Base-by-base conservation (phyloP, 148 eudicot species). In the Amaranthus cruentus region DNA sequence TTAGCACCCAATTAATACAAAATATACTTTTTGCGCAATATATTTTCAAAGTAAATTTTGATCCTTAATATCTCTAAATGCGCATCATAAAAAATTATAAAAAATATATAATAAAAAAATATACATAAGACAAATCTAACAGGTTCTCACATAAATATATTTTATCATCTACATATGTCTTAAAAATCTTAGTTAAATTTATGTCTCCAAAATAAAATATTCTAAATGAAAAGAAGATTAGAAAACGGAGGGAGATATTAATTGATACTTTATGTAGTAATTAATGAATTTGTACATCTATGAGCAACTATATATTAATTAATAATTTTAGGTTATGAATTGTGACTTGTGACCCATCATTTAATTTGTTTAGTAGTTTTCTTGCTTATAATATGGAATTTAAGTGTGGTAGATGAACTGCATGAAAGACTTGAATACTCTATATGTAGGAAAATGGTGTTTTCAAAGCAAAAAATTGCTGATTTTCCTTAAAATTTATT, bases 321-420 rank as follows among this genome's bases (percentile, higher is more conserved):
- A 44, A 15, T 47, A 44, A 2, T 71, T 72, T 28, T 44, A 57
- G 59, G 51, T 55, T 7, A 70, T 9, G 71, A 55, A 52, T 58
- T 49, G 59, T 50, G 18, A 9, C 48, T 0, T 74, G 65, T 67
- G 11, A 3, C 59, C 48, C 53, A 18, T 50, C 3, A 38, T 55
- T 14, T 14, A 3, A 15, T 3, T 46, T 65, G 56, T 66, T 5
- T 18, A 48, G 38, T 47, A 71, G 15, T 58, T 13, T 71, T 44
- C 42, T 0, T 10, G 52, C 50, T 59, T 56, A 44, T 4, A n/a
- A 9, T 57, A 15, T 43, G 58, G 6, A 15, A 56, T 57, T n/a
- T 56, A 18, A 71, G 62, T n/a, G 42, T 57, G 73, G 73, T 71
- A 28, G 73, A 57, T 71, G 63, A 71, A 56, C 14, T 71, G 63